Percentiles rank a stretch among this genome's conserved stretches.
phyloP scores from a whole-genome alignment of 192 early-diverging fungal species.

The Piromyces sp. region DNA sequence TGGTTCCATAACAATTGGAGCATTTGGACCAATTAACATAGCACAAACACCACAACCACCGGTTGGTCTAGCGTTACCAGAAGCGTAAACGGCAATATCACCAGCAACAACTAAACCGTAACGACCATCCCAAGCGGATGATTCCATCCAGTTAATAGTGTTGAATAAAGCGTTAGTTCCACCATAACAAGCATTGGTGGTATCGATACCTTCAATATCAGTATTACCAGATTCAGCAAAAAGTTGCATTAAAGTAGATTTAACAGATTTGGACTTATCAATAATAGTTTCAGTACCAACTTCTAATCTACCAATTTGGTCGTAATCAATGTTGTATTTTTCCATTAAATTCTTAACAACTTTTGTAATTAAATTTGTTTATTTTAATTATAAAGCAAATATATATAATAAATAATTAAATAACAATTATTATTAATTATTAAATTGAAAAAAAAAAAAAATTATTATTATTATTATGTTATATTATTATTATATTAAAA shows the following conservation, averaged over 20 bases:
- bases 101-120: constrained; percentile 68
- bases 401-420: too few relatives aligned
- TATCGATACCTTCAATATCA: constrained; percentile 90
- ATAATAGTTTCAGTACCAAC: constrained; percentile 98
- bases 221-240: constrained; percentile 81
- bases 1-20: constrained; percentile 81
- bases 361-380: too few relatives aligned
- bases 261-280: constrained; percentile 97
- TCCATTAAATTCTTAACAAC: constrained; percentile 83
- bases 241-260: constrained; percentile 88
- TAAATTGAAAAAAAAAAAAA: too few relatives aligned
- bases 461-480: too few relatives aligned
- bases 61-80: constrained; percentile 78
- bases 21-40: constrained; percentile 80
- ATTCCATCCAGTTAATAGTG: constrained; percentile 93
- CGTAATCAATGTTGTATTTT: constrained; percentile 73
- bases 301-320: constrained; percentile 80
- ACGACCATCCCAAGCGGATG: constrained; percentile 83
- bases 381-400: too few relatives aligned
- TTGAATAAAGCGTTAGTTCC: constrained; percentile 92
- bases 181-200: constrained; percentile 98
- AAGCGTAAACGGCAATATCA: constrained; percentile 92
- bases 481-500: constrained; percentile 2
- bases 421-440: too few relatives aligned
- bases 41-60: constrained; percentile 65